phyloP scores from a whole-genome alignment of 768 basidiomycete species.

The Boletus eberwhitei region DNA sequence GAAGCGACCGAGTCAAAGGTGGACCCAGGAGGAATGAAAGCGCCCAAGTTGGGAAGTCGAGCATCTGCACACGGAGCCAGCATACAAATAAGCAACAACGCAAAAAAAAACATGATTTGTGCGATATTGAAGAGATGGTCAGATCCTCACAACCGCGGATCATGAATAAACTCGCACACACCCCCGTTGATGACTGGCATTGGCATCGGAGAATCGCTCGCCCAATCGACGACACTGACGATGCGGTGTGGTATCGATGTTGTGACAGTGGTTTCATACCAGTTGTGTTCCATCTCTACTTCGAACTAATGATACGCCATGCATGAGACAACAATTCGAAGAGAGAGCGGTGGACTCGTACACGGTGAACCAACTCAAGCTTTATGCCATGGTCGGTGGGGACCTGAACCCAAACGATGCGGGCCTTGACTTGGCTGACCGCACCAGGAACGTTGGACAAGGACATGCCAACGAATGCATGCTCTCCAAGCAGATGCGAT shows the following conservation, averaged over 20 bases:
- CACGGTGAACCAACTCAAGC: constrained; percentile 64
- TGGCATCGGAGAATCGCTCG: constrained; percentile 64
- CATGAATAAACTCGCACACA: constrained; percentile 9
- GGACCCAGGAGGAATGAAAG: constrained; percentile 24
- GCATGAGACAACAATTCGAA: background rate
- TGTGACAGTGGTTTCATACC: constrained; percentile 90
- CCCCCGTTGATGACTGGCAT: constrained; percentile 12
- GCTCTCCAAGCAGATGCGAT: constrained; percentile 45
- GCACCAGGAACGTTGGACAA: constrained; percentile 60
- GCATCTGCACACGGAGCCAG: constrained; percentile 3
- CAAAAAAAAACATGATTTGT: background rate
- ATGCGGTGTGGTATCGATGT: constrained; percentile 71
- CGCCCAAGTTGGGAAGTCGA: constrained; percentile 24
- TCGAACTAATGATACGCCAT: constrained; percentile 54
- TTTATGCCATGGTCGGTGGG: constrained; percentile 60
- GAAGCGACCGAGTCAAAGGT: constrained; percentile 17
- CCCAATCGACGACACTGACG: constrained; percentile 93
- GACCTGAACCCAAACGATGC: constrained; percentile 78
- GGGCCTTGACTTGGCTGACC: constrained; percentile 76
- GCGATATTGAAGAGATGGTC: constrained; percentile 2
- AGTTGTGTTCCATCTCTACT: constrained; percentile 92
- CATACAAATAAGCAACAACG: background rate
- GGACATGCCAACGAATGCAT: constrained; percentile 35
- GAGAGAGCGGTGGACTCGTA: constrained; percentile 6
- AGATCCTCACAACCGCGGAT: constrained; percentile 1